A percentile compares a stretch with the other conserved stretches of the same genome.
Evolutionary conservation across 2,329 filamentous ascomycete genomes (phyloP).

Genomic region (Blastomyces parvus): DNA sequence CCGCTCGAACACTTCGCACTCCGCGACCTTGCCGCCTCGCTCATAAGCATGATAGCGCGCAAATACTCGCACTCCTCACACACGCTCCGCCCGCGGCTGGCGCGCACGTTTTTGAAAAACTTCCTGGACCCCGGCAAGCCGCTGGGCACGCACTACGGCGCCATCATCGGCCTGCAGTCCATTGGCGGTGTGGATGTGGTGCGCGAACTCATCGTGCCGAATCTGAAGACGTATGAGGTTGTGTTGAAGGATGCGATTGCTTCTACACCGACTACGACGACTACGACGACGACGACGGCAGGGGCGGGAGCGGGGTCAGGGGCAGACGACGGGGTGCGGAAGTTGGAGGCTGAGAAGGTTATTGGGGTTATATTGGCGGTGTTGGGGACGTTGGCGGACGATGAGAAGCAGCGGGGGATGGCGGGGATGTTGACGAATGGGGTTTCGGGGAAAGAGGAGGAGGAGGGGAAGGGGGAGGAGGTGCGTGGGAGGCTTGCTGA

Average conservation of each 20-base stretch:
- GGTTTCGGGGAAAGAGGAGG: constrained; percentile 25
- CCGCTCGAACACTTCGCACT: constrained; percentile 61
- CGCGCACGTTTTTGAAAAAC: constrained; percentile 83
- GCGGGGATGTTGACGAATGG: constrained; percentile 28
- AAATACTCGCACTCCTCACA: constrained; percentile 76
- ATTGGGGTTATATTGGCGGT: constrained; percentile 48
- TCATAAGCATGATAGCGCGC: constrained; percentile 67
- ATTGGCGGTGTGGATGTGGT: constrained; percentile 62
- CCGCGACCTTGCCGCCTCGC: constrained; percentile 71
- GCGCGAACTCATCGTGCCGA: constrained; percentile 56
- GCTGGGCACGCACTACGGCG: constrained; percentile 77
- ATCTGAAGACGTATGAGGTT: constrained; percentile 54
- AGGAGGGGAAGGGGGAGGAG: constrained; percentile 30
- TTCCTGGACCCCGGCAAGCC: constrained; percentile 82
- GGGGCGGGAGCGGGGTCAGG: neutral
- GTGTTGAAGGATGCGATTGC: constrained; percentile 48
- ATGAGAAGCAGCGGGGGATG: constrained; percentile 22
- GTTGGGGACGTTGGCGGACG: constrained; percentile 45
- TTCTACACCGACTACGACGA: constrained; percentile 32
- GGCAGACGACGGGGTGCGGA: constrained; percentile 37
- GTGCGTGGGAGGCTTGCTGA: constrained; percentile 29
- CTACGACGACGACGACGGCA: constrained; percentile 32
- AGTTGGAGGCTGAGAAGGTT: constrained; percentile 52
- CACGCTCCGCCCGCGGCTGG: constrained; percentile 76
- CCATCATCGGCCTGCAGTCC: constrained; percentile 66